Percentiles rank a stretch among this genome's conserved stretches.
phyloP scores from a whole-genome alignment of 1,284 basidiomycete genomes.

The Cutaneotrichosporon mucoides region DNA sequence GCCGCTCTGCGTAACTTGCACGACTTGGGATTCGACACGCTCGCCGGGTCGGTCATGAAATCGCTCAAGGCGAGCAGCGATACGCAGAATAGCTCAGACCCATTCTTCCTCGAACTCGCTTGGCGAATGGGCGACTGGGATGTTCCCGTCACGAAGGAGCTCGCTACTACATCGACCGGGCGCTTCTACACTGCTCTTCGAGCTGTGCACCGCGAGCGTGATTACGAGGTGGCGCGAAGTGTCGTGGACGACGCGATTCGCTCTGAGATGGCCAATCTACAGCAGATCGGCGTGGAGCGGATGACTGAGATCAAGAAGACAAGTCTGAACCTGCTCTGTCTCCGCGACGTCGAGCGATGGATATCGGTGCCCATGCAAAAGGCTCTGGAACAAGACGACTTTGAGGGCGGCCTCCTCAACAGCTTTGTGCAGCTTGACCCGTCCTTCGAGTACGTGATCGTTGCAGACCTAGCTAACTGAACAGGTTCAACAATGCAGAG shows the following conservation, averaged over 20 bases:
- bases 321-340: constrained; percentile 67
- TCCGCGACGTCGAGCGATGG: constrained; percentile 60
- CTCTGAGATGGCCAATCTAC: constrained; percentile 64
- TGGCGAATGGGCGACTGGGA: constrained; percentile 94
- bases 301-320: constrained; percentile 67
- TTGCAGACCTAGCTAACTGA: neutral
- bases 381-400: constrained; percentile 37
- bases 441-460: constrained; percentile 61
- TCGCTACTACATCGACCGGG: constrained; percentile 50
- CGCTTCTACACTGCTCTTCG: constrained; percentile 70
- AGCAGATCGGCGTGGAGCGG: constrained; percentile 66
- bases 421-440: constrained; percentile 55
- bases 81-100: constrained; percentile 45
- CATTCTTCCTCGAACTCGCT: constrained; percentile 69
- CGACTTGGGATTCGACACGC: constrained; percentile 77
- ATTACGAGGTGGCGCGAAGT: constrained; percentile 53
- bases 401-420: constrained; percentile 48
- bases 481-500: constrained; percentile 72
- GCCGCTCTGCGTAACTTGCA: constrained; percentile 70
- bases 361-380: constrained; percentile 22
- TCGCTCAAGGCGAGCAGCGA: constrained; percentile 2
- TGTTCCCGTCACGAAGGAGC: constrained; percentile 58
- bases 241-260: constrained; percentile 56
- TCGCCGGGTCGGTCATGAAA: constrained; percentile 56
- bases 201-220: constrained; percentile 68